phyloP scores from a whole-genome alignment of 192 early-diverging fungal genomes.

The Entomortierella chlamydospora region DNA sequence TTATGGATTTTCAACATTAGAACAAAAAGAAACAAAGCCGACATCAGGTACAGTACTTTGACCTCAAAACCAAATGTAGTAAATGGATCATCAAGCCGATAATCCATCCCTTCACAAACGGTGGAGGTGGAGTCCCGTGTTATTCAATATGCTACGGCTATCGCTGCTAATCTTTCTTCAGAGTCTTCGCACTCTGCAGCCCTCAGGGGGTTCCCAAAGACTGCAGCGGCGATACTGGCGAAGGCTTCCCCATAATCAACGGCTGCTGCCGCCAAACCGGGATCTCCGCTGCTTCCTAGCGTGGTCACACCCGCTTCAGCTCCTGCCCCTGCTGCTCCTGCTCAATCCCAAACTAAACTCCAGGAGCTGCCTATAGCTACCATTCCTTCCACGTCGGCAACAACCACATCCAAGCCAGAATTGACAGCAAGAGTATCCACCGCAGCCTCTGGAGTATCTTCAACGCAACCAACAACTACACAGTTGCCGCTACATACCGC shows the following conservation, averaged over 20 bases:
- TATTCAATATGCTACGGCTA: constrained; percentile 36
- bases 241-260: constrained; percentile 46
- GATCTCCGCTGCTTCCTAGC: constrained; percentile 20
- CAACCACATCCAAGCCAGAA: neutral
- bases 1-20: constrained; percentile 41
- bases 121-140: constrained; percentile 20
- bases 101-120: constrained; percentile 7
- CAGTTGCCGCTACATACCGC: neutral
- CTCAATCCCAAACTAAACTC: too few species aligned
- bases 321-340: too few species aligned
- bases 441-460: neutral
- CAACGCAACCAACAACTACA: neutral
- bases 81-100: neutral
- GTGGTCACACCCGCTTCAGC: too few species aligned
- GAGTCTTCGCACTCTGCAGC: constrained; percentile 31
- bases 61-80: neutral
- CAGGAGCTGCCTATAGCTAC: constrained; percentile 5
- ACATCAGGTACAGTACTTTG: constrained; percentile 8
- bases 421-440: neutral
- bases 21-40: constrained; percentile 51
- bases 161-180: constrained; percentile 29
- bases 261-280: neutral
- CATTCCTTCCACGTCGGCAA: neutral
- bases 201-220: constrained; percentile 23
- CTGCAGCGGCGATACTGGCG: constrained; percentile 40